Evolutionary conservation across 2,329 filamentous ascomycete species (phyloP), one percentile per base, ranked within the genome.

Genomic region (Hypoxylon sp.): DNA sequence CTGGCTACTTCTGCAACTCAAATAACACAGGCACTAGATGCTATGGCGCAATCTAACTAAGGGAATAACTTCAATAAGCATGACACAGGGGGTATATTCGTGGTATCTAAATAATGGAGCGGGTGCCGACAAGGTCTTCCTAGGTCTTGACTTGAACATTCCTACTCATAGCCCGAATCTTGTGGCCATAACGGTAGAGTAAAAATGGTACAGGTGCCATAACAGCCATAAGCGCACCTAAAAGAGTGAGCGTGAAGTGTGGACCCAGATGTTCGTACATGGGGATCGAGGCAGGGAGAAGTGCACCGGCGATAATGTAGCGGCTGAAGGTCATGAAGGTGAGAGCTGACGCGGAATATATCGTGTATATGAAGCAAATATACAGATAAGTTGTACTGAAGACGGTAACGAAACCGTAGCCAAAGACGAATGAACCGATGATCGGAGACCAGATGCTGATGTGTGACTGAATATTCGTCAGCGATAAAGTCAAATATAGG

Each of bases 381-480:
- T 82, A 88, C 81, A 67, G 85, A 80, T 74, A 86, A 22, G 76
- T 75, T 3, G 78, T 78, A 47, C 82, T 79, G 68, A 81, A 84
- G 67, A 84, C 80, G 11, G 79, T 77, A 35, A 82, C 79, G 64
- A 84, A 78, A 24, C 78, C 78, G 59, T 81, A 82, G 31, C 83
- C 82, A 62, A 84, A 82, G 0, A 81, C 73, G 0, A 78, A 72
- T 2, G 78, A 76, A 0, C 79, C 82, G 0, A 80, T 74, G 29
- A 84, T 77, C 2, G 79, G 78, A 1, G 79, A 79, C 75, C 82
- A 83, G 69, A 79, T 79, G 33, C 79, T 80, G 33, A 73, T 58
- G 13, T 39, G 33, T 5, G 66, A 10, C 39, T 44, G 17, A 11
- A 22, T 11, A 11, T 17, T 17, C 5, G 39, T 44, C 39, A 44